Evolutionary conservation across 2,329 filamentous ascomycete genomes (phyloP), one percentile per base, ranked within the genome.

Genomic region (Blastomyces percursus): DNA sequence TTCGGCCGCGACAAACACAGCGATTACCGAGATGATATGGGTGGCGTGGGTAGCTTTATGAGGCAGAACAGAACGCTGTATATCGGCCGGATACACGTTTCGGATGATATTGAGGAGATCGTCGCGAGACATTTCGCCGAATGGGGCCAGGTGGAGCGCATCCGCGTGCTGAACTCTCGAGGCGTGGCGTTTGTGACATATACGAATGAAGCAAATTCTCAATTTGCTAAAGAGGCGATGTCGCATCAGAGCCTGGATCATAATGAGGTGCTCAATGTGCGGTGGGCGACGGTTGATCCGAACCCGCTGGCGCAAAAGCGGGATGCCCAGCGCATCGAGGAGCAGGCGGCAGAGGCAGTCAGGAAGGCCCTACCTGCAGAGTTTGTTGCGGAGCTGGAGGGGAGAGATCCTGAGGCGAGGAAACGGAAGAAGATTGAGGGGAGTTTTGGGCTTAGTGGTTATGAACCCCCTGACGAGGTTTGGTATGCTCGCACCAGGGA

Each of bases 101-200:
- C 88, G 14, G 94, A 97, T 74, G 93, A 97, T 71, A 96, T 97
- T 65, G 93, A 99, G 73, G 94, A 99, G 76, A 85, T 97, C 44
- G 93, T 97, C 6, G 87, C 93, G 38, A 83, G 95, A 16, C 94
- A 99, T 76, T 96, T 97, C 73, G 88, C 91, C 30, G 94, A 99
- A 82, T 99, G 92, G 92, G 94, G 94, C 0, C 89, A 92, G 70
- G 80, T 99, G 59, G 93, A 97, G 74, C 84, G 94, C 54, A 86
- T 88, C 56, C 87, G 94, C 35, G 93, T 97, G 1, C 79, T 99
- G 16, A 96, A 95, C 63, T 87, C 86, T 0, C 80, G 93, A 50
- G 95, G 94, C 61, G 94, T 99, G 24, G 95, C 87, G 0, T 99
- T 99, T 74, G 87, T 99, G 62, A 99, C 95, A 11, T 97, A 97